phyloP scores from a whole-genome alignment of 2,329 filamentous ascomycete genomes.

The Spiromastix sp. region DNA sequence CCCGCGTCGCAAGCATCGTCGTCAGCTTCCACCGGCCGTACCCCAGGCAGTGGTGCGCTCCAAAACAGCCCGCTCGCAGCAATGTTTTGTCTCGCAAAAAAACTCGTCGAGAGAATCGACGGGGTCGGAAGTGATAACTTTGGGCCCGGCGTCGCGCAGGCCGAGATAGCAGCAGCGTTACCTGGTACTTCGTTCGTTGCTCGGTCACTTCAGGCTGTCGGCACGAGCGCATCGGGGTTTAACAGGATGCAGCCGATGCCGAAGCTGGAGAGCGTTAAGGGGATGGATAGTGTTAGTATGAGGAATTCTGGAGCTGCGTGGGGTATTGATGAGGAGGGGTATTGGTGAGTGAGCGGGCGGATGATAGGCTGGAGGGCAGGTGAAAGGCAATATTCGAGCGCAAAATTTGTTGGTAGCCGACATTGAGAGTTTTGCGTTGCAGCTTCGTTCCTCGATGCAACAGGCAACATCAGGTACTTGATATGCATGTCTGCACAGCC shows the following conservation, averaged over 20 bases:
- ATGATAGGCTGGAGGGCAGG: neutral
- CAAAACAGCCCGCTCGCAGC: constrained; percentile 20
- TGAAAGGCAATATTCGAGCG: too few relatives aligned
- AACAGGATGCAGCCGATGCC: neutral
- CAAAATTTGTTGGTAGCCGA: too few relatives aligned
- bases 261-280: constrained; percentile 14
- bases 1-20: too few relatives aligned
- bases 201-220: neutral
- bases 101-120: constrained; percentile 28
- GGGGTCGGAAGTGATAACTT: constrained; percentile 23
- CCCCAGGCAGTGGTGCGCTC: too few relatives aligned
- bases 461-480: too few relatives aligned
- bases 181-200: neutral
- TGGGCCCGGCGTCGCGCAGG: constrained; percentile 6
- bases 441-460: too few relatives aligned
- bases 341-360: constrained; percentile 3
- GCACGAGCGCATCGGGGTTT: neutral
- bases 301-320: neutral
- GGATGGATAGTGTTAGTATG: constrained; percentile 12
- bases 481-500: too few relatives aligned
- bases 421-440: too few relatives aligned
- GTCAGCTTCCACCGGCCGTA: too few relatives aligned
- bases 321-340: neutral
- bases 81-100: constrained; percentile 22
- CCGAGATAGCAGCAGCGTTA: neutral